Evolutionary conservation across 2,329 filamentous ascomycete genomes (phyloP).

Genomic region (Celoporthe dispersa): DNA sequence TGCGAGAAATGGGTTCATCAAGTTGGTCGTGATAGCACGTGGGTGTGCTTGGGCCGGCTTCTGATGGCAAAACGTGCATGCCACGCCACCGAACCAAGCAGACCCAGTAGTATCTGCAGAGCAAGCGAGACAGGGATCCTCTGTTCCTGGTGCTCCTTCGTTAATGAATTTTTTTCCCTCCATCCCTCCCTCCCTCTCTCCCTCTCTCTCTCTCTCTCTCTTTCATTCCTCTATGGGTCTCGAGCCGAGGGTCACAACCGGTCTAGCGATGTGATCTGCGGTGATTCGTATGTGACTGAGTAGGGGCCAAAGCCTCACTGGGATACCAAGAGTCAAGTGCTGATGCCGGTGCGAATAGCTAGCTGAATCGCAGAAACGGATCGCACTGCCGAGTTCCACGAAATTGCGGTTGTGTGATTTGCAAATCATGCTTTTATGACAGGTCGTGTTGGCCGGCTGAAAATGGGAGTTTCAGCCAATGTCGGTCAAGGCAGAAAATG

Average conservation of each 20-base stretch:
- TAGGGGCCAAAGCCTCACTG: not conserved
- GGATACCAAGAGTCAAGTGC: not conserved
- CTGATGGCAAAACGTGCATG: not conserved
- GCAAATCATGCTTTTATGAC: not conserved
- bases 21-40: not conserved
- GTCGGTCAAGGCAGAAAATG: slow-evolving; percentile 6
- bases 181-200: too few species aligned
- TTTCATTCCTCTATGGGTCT: not conserved
- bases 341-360: not conserved
- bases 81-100: not conserved
- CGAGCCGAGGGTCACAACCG: not conserved
- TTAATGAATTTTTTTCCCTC: not conserved
- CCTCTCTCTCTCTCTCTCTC: not conserved
- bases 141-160: too few species aligned
- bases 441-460: slow-evolving; percentile 1
- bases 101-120: not conserved
- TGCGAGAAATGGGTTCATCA: not conserved
- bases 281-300: not conserved
- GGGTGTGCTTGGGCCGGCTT: not conserved
- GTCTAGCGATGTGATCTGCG: not conserved
- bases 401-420: slow-evolving; percentile 12
- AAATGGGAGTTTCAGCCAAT: not conserved
- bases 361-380: not conserved
- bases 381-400: slow-evolving; percentile 12
- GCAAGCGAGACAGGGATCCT: not conserved